These are phyloP conservation scores for Pseudopyricularia cyperi DNA, from an alignment of 2,329 filamentous ascomycete species.

Conservation along the genomic window DNA sequence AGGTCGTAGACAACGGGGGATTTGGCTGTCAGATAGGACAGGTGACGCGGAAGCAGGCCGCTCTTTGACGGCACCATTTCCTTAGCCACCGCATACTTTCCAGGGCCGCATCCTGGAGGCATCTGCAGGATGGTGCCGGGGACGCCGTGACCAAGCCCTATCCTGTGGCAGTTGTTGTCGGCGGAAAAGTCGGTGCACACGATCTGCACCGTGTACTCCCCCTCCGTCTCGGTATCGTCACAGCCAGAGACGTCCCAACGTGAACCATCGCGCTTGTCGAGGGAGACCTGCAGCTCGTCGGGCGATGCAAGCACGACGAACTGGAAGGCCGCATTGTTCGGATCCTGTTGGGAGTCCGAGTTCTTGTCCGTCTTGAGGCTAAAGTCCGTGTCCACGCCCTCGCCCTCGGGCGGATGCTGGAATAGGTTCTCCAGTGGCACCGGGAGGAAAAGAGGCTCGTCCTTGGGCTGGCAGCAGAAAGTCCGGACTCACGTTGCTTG, in stretches of 20 bases:
- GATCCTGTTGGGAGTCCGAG: constrained; percentile 6
- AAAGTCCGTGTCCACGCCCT: not conserved
- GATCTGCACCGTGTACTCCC: constrained; percentile 20
- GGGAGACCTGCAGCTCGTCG: constrained; percentile 16
- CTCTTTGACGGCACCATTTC: constrained; percentile 11
- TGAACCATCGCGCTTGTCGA: constrained; percentile 28
- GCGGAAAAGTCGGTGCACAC: constrained; percentile 20
- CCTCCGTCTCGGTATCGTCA: constrained; percentile 13
- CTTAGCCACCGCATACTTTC: constrained; percentile 16
- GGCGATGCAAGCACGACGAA: constrained; percentile 19
- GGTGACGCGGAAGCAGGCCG: constrained; percentile 11
- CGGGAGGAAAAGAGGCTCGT: not conserved
- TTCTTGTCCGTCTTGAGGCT: not conserved
- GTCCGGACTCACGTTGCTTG: not conserved
- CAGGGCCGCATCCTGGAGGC: constrained; percentile 11
- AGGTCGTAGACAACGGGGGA: constrained; percentile 18
- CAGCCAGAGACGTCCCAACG: constrained; percentile 29
- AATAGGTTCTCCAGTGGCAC: constrained; percentile 3
- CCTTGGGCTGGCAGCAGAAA: not conserved
- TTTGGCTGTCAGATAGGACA: constrained; percentile 6
- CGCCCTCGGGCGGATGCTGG: not conserved
- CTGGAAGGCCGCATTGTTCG: constrained; percentile 17
- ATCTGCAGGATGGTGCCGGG: constrained; percentile 25
- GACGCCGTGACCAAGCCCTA: constrained; percentile 19
- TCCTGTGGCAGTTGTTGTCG: constrained; percentile 23